These are phyloP conservation scores for Hymenotorrendiella dingleyae DNA, from an alignment of 2,329 filamentous ascomycete species.

Conservation along the genomic window DNA sequence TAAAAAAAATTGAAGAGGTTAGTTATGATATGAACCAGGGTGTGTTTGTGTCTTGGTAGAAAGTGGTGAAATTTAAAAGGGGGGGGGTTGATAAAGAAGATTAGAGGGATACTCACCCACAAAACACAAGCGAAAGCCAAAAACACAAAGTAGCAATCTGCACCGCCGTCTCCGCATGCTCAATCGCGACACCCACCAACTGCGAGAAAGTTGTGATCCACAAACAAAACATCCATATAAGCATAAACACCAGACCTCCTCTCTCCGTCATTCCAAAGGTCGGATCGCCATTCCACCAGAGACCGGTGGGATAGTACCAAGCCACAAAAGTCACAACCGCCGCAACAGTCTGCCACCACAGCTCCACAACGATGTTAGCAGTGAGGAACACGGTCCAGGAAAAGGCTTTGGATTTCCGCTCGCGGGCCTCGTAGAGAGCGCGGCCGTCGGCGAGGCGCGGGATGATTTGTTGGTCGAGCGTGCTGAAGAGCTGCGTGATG, in stretches of 20 bases:
- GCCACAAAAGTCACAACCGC: slow-evolving; percentile 66
- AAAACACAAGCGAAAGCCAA: slow-evolving; percentile 60
- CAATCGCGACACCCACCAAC: slow-evolving; percentile 67
- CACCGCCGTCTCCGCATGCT: slow-evolving; percentile 62
- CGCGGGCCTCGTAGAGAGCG: slow-evolving; percentile 60
- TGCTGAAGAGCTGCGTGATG: slow-evolving; percentile 55
- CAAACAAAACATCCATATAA: slow-evolving; percentile 67
- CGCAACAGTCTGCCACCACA: slow-evolving; percentile 72
- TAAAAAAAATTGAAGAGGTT: not conserved
- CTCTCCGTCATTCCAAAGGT: slow-evolving; percentile 58
- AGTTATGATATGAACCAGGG: not conserved
- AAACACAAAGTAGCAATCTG: slow-evolving; percentile 67
- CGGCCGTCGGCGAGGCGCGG: slow-evolving; percentile 52
- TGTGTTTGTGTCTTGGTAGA: no score
- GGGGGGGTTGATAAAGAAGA: no score
- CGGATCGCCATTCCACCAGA: slow-evolving; percentile 61
- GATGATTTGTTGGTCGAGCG: slow-evolving; percentile 69
- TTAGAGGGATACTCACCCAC: slow-evolving; percentile 37
- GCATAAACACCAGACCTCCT: slow-evolving; percentile 71
- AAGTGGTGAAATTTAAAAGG: no score
- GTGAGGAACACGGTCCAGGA: slow-evolving; percentile 59
- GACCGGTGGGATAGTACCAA: slow-evolving; percentile 80
- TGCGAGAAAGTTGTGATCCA: slow-evolving; percentile 80
- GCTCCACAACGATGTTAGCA: slow-evolving; percentile 70
- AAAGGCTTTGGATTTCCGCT: slow-evolving; percentile 73